A percentile compares a stretch with the other conserved stretches of the same genome.
Conservation (phyloP, 1,284 basidiomycete species). For the Macrocystidia cucumis region DNA sequence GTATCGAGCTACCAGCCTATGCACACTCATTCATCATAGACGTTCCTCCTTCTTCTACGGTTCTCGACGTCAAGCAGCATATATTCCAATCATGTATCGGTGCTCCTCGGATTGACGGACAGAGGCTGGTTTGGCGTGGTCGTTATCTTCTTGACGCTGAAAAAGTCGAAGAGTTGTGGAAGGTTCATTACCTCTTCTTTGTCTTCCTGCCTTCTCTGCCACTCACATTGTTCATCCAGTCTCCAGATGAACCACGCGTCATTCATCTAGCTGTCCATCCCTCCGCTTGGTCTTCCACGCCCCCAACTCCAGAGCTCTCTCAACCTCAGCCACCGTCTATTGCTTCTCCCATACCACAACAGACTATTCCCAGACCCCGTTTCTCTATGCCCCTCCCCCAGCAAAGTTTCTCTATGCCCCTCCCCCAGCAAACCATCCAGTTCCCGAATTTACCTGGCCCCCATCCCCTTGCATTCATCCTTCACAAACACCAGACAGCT, state of each 20-base stretch:
- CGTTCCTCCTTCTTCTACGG: conserved; percentile 38
- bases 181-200: conserved; percentile 32
- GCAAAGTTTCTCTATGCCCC: conserved; percentile 8
- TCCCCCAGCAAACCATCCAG: conserved; percentile 8
- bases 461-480: conserved; percentile 30
- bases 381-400: conserved; percentile 8
- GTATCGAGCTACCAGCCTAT: conserved; percentile 68
- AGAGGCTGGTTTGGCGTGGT: conserved; percentile 70
- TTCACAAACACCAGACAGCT: conserved; percentile 39
- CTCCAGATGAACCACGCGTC: conserved; percentile 45
- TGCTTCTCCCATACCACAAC: conserved; percentile 9
- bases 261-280: conserved; percentile 73
- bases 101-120: conserved; percentile 57
- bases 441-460: conserved; percentile 8
- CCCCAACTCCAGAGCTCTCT: too few species aligned
- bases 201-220: conserved; percentile 7
- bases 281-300: conserved; percentile 56
- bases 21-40: conserved; percentile 55
- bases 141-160: conserved; percentile 59
- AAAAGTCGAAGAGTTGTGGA: conserved; percentile 60
- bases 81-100: conserved; percentile 57
- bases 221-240: conserved; percentile 27
- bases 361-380: conserved; percentile 5
- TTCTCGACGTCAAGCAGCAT: conserved; percentile 60
- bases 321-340: conserved; percentile 13